phyloP scores from a whole-genome alignment of 179 eudicot genomes.

The Nepenthes alata region DNA sequence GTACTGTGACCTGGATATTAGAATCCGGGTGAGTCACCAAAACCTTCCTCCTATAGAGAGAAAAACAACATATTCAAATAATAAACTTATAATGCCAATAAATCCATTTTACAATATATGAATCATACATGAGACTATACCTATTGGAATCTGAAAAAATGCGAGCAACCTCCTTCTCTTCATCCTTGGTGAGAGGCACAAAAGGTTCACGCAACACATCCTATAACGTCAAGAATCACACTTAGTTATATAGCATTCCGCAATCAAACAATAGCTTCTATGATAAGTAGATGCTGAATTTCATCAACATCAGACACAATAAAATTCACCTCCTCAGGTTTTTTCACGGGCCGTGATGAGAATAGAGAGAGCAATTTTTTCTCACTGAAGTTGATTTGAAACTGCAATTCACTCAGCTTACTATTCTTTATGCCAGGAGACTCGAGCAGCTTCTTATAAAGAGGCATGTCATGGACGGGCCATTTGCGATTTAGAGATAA shows the following conservation, averaged over 20 bases:
- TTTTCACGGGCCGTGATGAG: slow-evolving; percentile 21
- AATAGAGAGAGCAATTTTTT: neutral
- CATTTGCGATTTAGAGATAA: slow-evolving; percentile 11
- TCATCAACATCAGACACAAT: neutral
- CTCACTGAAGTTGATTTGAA: slow-evolving; percentile 20
- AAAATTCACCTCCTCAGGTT: slow-evolving; percentile 17
- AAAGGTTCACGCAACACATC: slow-evolving; percentile 33
- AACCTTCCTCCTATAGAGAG: slow-evolving; percentile 38
- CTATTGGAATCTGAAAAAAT: slow-evolving; percentile 38
- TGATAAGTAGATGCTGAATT: neutral
- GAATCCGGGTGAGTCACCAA: slow-evolving; percentile 68
- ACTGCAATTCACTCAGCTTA: slow-evolving; percentile 18
- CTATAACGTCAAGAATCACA: slow-evolving; percentile 6
- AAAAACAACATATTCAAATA: neutral
- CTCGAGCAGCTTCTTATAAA: slow-evolving; percentile 31
- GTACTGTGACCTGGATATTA: slow-evolving; percentile 75
- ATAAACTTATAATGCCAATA: slow-evolving; percentile 6
- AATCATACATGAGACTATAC: slow-evolving; percentile 23
- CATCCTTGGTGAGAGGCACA: slow-evolving; percentile 54
- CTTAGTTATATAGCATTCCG: neutral
- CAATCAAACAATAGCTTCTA: neutral
- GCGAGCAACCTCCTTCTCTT: slow-evolving; percentile 39
- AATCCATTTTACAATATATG: slow-evolving; percentile 2
- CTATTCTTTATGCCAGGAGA: slow-evolving; percentile 18
- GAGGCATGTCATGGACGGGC: slow-evolving; percentile 6